Evolutionary conservation across 2,329 filamentous ascomycete genomes (phyloP), one percentile per base, ranked within the genome.

Genomic region (Plenodomus lindquistii): DNA sequence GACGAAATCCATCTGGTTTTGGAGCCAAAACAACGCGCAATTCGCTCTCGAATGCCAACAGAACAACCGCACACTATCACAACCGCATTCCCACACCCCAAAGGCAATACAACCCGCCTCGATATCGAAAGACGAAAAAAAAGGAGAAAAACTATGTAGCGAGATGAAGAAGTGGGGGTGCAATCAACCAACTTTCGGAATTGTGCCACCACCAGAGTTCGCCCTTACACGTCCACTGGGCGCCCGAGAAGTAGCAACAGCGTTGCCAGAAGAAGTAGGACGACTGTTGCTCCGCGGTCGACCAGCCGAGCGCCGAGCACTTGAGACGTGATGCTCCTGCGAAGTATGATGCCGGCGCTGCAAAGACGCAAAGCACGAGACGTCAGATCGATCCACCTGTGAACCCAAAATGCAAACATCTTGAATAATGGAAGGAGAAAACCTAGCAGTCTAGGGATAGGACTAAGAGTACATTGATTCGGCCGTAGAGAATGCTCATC

Each of bases 391-490:
- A 31, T 70, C 64, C 67, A 65, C 62, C 65, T 64, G 11, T 31
- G 55, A 67, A 67, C 58, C 62, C 57, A 63, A 53, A 56, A 69
- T 67, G 60, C 65, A 69, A 61, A 49, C 63, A 60, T 65, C 50
- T 57, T 63, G 60, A 65, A 69, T 54, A 47, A 60, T 59, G 59
- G 62, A 59, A 54, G 49, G 58, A 58, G 59, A 63, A 59, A 47
- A 56, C 61, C 60, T 63, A 68, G 64, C 52, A 61, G 53, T 68
- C 65, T 71, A 72, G 69, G 63, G 51, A 70, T 71, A 70, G 57
- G 64, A 71, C 65, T 73, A 73, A 70, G 61, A 70, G 67, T 73
- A 73, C 67, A 72, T 62, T 58, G 65, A 70, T 70, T 67, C 69
- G 67, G 63, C 65, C 68, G 62, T 63, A 69, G 60, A 71, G 58